A percentile compares a stretch with the other conserved stretches of the same genome.
phyloP scores from a whole-genome alignment of 148 eudicot species.

The Simmondsia chinensis region DNA sequence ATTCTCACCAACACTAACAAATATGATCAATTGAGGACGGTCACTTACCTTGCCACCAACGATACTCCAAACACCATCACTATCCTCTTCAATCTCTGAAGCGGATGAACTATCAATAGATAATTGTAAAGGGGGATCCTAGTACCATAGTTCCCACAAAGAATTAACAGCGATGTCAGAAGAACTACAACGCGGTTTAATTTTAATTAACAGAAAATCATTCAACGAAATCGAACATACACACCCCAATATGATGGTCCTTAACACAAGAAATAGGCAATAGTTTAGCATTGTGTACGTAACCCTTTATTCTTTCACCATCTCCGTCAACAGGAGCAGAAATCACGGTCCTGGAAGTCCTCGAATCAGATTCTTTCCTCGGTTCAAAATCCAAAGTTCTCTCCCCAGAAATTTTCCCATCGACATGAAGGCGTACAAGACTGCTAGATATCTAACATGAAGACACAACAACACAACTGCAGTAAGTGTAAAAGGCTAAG shows the following conservation, averaged over 20 bases:
- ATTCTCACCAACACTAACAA: no score
- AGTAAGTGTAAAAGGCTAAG: background rate
- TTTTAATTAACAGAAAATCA: background rate
- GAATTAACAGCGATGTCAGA: slow-evolving; percentile 1
- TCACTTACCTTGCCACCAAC: slow-evolving; percentile 65
- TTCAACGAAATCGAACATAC: slow-evolving; percentile 4
- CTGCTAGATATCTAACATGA: slow-evolving; percentile 40
- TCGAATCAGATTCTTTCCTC: slow-evolving; percentile 11
- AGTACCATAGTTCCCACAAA: slow-evolving; percentile 15
- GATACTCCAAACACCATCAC: slow-evolving; percentile 72
- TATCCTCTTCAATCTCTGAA: slow-evolving; percentile 54
- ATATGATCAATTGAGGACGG: slow-evolving; percentile 1
- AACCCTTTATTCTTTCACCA: slow-evolving; percentile 31
- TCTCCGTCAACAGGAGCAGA: slow-evolving; percentile 30
- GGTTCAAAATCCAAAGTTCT: slow-evolving; percentile 20
- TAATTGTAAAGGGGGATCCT: slow-evolving; percentile 67
- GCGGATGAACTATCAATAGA: slow-evolving; percentile 50
- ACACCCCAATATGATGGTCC: slow-evolving; percentile 48
- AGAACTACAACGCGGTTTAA: background rate
- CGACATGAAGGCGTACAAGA: slow-evolving; percentile 42
- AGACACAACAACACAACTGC: background rate
- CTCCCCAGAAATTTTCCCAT: slow-evolving; percentile 63
- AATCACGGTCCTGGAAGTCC: slow-evolving; percentile 19
- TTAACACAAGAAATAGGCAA: slow-evolving; percentile 28
- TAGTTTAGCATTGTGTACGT: slow-evolving; percentile 41